Base-by-base conservation (phyloP, 208 protist species). In the Endotrypanum monterogeii region DNA sequence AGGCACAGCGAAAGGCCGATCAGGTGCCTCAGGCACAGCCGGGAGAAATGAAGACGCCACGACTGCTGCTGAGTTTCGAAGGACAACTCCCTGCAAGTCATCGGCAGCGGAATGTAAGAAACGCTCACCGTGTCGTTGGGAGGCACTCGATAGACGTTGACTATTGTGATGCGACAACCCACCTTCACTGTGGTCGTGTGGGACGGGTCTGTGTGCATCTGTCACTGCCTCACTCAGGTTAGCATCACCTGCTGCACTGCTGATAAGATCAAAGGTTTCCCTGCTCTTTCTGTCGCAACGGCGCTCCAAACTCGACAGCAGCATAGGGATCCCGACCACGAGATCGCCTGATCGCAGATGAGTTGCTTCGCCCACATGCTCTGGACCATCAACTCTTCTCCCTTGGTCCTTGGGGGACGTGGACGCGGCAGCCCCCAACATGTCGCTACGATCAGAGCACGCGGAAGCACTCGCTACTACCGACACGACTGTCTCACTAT, bases 351-450 rank as follows among this genome's bases (percentile, higher is more conserved):
- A 39, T 63, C 18, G 8, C 35, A 20, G 20, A 37, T 46, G 35
- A 14, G 35, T 16, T 35, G 20, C 58, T 63, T 63, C 20, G 9
- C 32, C 35, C 9, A 46, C 58, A 35, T 28, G 3, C 30, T 46
- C 6, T 18, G 20, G 32, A 32, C 25, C 14, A 25, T 69, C 58
- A 7, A 60, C 7, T 12, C 37, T 18, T 54, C 23, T 69, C 50
- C 55, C 61, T 58, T 55, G 48, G 8, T 51, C 66, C 32, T 73
- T 52, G 18, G 35, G 32, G 73, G 44, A 65, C 39, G 25, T 71
- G 11, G 14, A 46, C 25, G 61, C 73, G 28, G 73, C 62, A 14
- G 65, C n/a, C 16, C 23, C 41, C 62, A 20, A 52, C 37, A 52
- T 18, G n/a, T 32, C 62, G 18, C n/a, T 28, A 20, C n/a, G 41